phyloP scores from a whole-genome alignment of 2,329 filamentous ascomycete species.

The Aspergillus fischeri region DNA sequence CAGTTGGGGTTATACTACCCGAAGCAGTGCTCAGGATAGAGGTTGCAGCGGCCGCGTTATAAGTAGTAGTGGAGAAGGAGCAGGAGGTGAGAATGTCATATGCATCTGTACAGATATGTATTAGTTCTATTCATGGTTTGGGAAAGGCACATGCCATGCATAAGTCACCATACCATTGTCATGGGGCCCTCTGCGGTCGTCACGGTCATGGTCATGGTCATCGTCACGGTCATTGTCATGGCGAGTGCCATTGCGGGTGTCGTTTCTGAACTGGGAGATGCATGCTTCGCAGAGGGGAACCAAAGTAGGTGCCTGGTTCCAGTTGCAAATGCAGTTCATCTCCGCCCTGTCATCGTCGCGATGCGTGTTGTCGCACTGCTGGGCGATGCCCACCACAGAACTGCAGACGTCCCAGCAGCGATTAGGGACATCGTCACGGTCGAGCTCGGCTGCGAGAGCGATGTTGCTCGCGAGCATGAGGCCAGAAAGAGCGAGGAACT shows the following conservation, averaged over 20 bases:
- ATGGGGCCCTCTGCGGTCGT: conserved; percentile 13
- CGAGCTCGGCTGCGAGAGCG: conserved; percentile 22
- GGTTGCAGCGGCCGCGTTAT: conserved; percentile 21
- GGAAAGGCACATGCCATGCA: neutral
- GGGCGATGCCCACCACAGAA: conserved; percentile 19
- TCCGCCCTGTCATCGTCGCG: conserved; percentile 23
- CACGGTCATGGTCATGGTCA: conserved; percentile 6
- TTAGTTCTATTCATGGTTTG: neutral
- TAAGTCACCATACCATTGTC: conserved; percentile 22
- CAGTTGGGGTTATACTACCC: neutral
- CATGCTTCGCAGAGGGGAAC: conserved; percentile 31
- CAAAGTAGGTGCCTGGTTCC: conserved; percentile 20
- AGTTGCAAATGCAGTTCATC: conserved; percentile 26
- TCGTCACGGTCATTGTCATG: conserved; percentile 3
- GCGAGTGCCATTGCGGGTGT: conserved; percentile 4
- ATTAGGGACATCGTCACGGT: conserved; percentile 25
- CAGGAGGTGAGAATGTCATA: conserved; percentile 29
- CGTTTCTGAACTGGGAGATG: conserved; percentile 23
- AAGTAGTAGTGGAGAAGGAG: conserved; percentile 24
- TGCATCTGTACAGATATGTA: conserved; percentile 19
- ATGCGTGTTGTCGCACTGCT: conserved; percentile 21
- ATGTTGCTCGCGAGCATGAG: conserved; percentile 22
- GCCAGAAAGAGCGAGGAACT: conserved; percentile 20
- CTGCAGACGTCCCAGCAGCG: conserved; percentile 25
- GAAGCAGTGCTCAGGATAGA: conserved; percentile 7